Conservation (phyloP, 768 basidiomycete species). For the Sutorius australiensis region DNA sequence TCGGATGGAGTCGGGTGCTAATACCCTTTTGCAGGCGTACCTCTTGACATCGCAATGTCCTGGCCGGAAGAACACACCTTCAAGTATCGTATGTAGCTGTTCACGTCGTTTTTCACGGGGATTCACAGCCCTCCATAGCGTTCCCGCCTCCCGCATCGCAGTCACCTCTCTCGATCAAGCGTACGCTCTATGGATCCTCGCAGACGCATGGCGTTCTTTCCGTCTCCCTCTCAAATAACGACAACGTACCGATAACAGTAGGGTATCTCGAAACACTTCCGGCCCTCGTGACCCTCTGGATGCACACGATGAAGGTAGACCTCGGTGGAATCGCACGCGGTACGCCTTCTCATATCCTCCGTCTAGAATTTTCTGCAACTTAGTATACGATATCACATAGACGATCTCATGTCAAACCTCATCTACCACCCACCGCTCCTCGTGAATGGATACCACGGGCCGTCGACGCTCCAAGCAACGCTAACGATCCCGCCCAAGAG, state of each 20-base stretch:
- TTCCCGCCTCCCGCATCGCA: conserved; percentile 36
- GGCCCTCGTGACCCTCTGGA: conserved; percentile 85
- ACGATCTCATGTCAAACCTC: conserved; percentile 59
- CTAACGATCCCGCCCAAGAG: conserved; percentile 67
- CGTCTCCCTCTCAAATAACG: conserved; percentile 58
- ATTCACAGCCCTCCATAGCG: conserved; percentile 28
- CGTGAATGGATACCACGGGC: conserved; percentile 15
- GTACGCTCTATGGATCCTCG: conserved; percentile 68
- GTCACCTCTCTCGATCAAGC: conserved; percentile 55
- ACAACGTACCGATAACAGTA: conserved; percentile 40
- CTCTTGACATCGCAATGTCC: conserved; percentile 53
- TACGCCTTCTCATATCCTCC: conserved; percentile 23
- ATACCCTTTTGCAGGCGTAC: conserved; percentile 18
- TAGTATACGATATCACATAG: conserved; percentile 31
- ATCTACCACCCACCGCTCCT: conserved; percentile 48
- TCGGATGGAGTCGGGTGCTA: neutral
- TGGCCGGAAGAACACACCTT: conserved; percentile 53
- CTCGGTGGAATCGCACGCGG: conserved; percentile 46
- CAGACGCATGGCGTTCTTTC: conserved; percentile 76
- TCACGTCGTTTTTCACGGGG: neutral
- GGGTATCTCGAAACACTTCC: conserved; percentile 91
- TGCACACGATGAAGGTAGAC: conserved; percentile 66
- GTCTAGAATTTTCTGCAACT: neutral
- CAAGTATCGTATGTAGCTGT: conserved; percentile 48
- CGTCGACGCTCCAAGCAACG: conserved; percentile 71